Evolutionary conservation across 2,329 filamentous ascomycete species (phyloP), one percentile per base, ranked within the genome.

Genomic region (Ceratocystis diversiconidia): DNA sequence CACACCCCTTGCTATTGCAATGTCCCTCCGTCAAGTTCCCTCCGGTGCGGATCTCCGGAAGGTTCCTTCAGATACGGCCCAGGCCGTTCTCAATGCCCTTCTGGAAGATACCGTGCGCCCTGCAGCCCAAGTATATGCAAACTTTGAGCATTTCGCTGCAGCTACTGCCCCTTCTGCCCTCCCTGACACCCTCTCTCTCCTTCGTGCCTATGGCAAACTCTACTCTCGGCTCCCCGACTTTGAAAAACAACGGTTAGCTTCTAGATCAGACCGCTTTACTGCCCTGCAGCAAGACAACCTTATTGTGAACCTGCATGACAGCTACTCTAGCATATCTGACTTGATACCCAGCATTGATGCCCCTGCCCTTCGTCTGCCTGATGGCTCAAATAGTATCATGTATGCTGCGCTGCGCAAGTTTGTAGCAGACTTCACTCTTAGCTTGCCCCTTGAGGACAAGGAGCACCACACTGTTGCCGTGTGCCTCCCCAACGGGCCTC

Each of bases 401-500:
- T 72, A 76, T 61, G 67, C 68, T 15, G 71, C 70, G 0, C 69
- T 78, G 3, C 68, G 69, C 10, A 67, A 69, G 1, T 76, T 76
- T 61, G 71, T 76, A 25, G 64, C 67, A 22, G 69, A 68, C 10
- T 77, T 79, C 62, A 66, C 67, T 1, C 70, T 78, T 1, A 72
- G 74, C 4, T 61, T 70, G 1, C 17, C 57, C 2, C 63, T 67
- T 7, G 66, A 63, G 2, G 55, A 43, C 1, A 57, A 63, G 10
- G 66, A 60, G 50, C 79, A 79, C 68, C 77, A 78, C 2, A 73
- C 79, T 12, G 75, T 82, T 8, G 79, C 78, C 32, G 76, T 83
- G 59, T 77, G 80, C 1, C 70, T 83, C 4, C 79, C 80, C 0
- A 83, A 83, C 69, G 80, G 81, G 2, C 79, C 79, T 10, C 71